Percentiles rank a stretch among this genome's conserved stretches.
These are phyloP conservation scores for Penstemon davidsonii DNA, from an alignment of 257 asterid genomes.

Conservation along the genomic window DNA sequence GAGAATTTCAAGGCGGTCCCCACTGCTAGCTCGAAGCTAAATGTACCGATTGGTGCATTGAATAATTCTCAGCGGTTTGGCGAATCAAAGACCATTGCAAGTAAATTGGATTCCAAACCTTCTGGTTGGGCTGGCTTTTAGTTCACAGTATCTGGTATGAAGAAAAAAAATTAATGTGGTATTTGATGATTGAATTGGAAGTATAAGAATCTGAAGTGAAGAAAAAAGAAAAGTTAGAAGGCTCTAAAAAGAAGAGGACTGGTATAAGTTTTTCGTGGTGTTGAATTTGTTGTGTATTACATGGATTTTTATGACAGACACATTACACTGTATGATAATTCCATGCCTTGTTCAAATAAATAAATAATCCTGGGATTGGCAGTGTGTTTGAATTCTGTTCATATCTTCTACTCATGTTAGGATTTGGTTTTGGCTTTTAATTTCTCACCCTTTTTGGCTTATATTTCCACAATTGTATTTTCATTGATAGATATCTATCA, in stretches of 20 bases:
- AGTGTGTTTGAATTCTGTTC: too few relatives aligned
- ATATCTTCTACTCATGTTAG: too few relatives aligned
- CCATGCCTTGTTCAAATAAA: background rate
- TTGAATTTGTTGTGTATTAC: slow-evolving; percentile 38
- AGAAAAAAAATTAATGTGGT: background rate
- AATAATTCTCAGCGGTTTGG: slow-evolving; percentile 54
- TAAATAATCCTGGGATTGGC: background rate
- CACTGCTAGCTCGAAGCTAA: slow-evolving; percentile 49
- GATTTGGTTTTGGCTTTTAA: too few relatives aligned
- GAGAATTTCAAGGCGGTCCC: slow-evolving; percentile 77
- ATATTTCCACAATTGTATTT: too few relatives aligned
- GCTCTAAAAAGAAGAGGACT: background rate
- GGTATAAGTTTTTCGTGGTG: slow-evolving; percentile 21
- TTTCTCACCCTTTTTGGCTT: too few relatives aligned
- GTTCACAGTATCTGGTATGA: slow-evolving; percentile 11
- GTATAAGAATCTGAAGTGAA: background rate
- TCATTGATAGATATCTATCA: too few relatives aligned
- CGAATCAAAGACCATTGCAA: slow-evolving; percentile 48
- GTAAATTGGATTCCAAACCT: slow-evolving; percentile 67
- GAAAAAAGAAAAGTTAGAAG: too few relatives aligned
- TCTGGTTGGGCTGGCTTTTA: slow-evolving; percentile 98
- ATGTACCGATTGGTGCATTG: slow-evolving; percentile 32
- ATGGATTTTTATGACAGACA: background rate
- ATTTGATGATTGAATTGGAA: background rate
- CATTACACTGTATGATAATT: slow-evolving; percentile 17